phyloP scores from a whole-genome alignment of 257 asterid genomes.

The Solanum etuberosum region DNA sequence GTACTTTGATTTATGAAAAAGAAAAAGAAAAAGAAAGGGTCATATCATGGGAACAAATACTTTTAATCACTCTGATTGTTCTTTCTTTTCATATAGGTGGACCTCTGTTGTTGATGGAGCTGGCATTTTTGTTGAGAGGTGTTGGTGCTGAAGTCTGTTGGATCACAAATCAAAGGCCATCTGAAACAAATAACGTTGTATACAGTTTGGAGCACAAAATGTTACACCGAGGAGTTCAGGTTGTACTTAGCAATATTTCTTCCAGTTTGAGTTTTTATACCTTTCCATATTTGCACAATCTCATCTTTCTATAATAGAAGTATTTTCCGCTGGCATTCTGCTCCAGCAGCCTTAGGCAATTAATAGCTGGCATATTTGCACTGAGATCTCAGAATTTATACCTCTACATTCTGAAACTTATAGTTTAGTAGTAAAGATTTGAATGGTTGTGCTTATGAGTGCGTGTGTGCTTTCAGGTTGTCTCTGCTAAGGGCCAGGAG shows the following conservation, averaged over 20 bases:
- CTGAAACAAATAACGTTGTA: slow-evolving; percentile 2
- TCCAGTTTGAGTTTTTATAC: neutral
- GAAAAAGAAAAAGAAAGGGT: neutral
- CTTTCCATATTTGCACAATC: neutral
- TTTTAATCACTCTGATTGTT: neutral
- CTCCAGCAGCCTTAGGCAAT: neutral
- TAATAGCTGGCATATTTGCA: neutral
- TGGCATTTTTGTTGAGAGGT: neutral
- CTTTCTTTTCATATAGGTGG: slow-evolving; percentile 1
- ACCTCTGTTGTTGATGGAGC: slow-evolving; percentile 7
- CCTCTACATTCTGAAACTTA: neutral
- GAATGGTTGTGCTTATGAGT: neutral
- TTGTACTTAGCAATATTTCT: neutral
- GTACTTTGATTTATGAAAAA: neutral
- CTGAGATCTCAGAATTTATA: neutral
- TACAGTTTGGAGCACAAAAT: slow-evolving; percentile 26
- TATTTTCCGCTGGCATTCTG: neutral
- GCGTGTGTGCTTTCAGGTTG: slow-evolving; percentile 33
- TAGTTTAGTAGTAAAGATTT: neutral
- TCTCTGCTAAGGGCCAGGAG: slow-evolving; percentile 68
- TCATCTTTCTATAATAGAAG: neutral
- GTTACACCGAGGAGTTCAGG: slow-evolving; percentile 12
- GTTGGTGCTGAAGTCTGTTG: slow-evolving; percentile 6
- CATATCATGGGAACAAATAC: neutral
- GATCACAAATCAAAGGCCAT: slow-evolving; percentile 5